Conservation (phyloP, 441 rosid genomes). For the Francoa sonchifolia region DNA sequence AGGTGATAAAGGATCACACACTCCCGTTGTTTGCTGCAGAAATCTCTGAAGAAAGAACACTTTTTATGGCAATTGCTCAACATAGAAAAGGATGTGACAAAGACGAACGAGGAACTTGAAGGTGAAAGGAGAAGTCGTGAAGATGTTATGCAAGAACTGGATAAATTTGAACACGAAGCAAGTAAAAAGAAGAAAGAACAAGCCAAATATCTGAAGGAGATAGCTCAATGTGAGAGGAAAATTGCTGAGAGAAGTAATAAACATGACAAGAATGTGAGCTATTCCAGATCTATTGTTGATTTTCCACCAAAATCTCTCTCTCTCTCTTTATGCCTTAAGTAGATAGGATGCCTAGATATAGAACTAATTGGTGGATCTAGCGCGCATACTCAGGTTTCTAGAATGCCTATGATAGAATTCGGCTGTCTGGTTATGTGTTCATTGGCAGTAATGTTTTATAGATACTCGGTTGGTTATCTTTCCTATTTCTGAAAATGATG, state of each 20-base stretch:
- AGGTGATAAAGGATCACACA: neutral
- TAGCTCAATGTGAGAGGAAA: constrained; percentile 64
- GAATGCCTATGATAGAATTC: too few species aligned
- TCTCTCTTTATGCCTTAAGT: neutral
- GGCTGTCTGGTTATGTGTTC: too few species aligned
- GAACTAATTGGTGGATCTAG: too few species aligned
- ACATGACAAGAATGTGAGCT: constrained; percentile 70
- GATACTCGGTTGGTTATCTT: too few species aligned
- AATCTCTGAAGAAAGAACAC: constrained; percentile 74
- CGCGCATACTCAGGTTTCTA: too few species aligned
- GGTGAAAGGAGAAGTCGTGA: constrained; percentile 49
- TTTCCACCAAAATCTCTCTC: neutral
- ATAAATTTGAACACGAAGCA: constrained; percentile 52
- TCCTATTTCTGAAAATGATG: neutral
- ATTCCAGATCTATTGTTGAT: constrained; percentile 9
- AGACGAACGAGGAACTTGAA: constrained; percentile 53
- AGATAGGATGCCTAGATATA: too few species aligned
- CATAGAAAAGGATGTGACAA: constrained; percentile 62
- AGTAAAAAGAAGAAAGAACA: constrained; percentile 62
- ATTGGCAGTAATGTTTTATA: too few species aligned
- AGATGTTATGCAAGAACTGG: constrained; percentile 57
- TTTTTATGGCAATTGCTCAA: constrained; percentile 76
- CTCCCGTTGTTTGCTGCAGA: constrained; percentile 35
- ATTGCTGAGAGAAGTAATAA: constrained; percentile 62
- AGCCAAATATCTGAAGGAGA: constrained; percentile 69